Base-by-base conservation (phyloP, 208 protist species). In the Acanthamoeba castellanii region DNA sequence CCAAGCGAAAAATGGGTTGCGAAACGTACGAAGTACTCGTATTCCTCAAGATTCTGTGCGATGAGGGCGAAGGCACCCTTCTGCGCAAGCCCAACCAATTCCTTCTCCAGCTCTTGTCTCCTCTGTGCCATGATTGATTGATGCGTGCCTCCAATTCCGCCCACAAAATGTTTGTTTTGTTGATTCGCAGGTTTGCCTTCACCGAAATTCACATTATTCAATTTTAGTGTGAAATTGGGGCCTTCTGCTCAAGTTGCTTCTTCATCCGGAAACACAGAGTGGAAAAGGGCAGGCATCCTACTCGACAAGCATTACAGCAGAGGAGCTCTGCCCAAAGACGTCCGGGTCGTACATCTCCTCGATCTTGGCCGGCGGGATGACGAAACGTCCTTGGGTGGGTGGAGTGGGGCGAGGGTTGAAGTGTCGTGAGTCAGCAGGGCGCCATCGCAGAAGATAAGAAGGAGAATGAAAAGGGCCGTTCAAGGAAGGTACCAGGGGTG, bases 281-380 rank as follows among this genome's bases (percentile, higher is more conserved):
- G n/a, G n/a, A n/a, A n/a, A n/a, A n/a, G n/a, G n/a, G n/a, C n/a
- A n/a, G n/a, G n/a, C 13, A 22, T 13, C 25, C 42, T 32, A 92
- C 87, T 92, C 87, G 14, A 92, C 87, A 11, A 92, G 18, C 34
- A 74, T 32, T 3, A 92, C 47, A n/a, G 25, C 42, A 0, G 87
- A 92, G 16, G 87, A 45, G 87, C 27, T 92, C 61, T 92, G 87
- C 22, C 87, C 87, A 37, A 47, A 92, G 42, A 92, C 55, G 25
- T 92, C 87, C 5, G 87, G 87, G 16, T 92, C 64, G 61, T 92
- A 92, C 87, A 92, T 92, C 61, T 92, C 87, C 61, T 92, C 87
- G 42, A 76, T 76, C 42, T 92, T 70, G 34, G 87, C 64, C 14
- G 90, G 90, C 11, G 90, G 90, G 14, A 94, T 70, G 25, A 94